Percentiles rank a stretch among this genome's conserved stretches.
phyloP scores from a whole-genome alignment of 257 asterid genomes.

The Avicennia marina region DNA sequence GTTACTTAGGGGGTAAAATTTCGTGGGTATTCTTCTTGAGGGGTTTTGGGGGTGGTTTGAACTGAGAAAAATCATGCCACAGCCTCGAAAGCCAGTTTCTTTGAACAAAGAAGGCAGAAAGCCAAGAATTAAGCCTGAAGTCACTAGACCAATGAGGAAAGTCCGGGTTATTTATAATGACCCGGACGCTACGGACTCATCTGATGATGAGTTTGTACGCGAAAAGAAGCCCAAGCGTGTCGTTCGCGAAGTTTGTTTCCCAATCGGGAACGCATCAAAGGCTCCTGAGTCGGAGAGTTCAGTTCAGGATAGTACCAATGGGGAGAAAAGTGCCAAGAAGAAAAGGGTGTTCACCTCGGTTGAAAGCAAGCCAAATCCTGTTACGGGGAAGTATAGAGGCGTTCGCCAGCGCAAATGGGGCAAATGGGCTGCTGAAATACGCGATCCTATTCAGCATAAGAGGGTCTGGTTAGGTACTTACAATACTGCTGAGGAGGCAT shows the following conservation, averaged over 20 bases:
- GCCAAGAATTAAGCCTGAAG: constrained; percentile 16
- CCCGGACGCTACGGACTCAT: constrained; percentile 86
- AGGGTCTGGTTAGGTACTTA: constrained; percentile 91
- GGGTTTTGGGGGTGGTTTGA: constrained; percentile 4
- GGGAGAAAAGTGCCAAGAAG: constrained; percentile 29
- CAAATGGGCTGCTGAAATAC: constrained; percentile 95
- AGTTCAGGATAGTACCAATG: constrained; percentile 49
- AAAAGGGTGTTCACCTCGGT: neutral
- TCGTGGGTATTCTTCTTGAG: constrained; percentile 23
- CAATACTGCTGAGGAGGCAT: constrained; percentile 67
- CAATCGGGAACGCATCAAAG: constrained; percentile 4
- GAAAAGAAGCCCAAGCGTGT: constrained; percentile 39
- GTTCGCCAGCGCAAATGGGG: constrained; percentile 94
- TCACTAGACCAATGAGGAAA: constrained; percentile 27
- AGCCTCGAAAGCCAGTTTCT: constrained; percentile 27
- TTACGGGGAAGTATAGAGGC: constrained; percentile 47
- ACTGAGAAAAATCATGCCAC: constrained; percentile 26
- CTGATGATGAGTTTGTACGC: constrained; percentile 57
- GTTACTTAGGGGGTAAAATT: neutral
- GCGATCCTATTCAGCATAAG: constrained; percentile 64
- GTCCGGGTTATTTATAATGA: constrained; percentile 56
- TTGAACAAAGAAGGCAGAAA: constrained; percentile 17
- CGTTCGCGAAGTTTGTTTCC: constrained; percentile 42
- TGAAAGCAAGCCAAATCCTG: constrained; percentile 14
- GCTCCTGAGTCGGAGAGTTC: constrained; percentile 38